These are phyloP conservation scores for Erysimum cheiri DNA, from an alignment of 441 rosid genomes.

Conservation along the genomic window DNA sequence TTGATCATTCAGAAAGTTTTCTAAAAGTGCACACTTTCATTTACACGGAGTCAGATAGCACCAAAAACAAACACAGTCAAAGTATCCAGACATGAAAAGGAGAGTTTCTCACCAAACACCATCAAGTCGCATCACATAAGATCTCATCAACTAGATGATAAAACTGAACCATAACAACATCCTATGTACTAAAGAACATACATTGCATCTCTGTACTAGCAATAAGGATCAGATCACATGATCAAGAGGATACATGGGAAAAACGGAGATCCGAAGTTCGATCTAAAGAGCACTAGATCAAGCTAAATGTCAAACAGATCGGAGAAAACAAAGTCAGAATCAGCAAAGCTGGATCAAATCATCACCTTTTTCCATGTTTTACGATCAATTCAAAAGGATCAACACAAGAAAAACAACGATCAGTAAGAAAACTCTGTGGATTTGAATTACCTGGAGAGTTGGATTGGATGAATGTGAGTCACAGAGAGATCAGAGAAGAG, in stretches of 20 bases:
- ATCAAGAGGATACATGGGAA: not conserved
- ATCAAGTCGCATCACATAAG: slow-evolving; percentile 12
- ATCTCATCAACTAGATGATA: slow-evolving; percentile 22
- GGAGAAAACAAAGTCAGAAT: not conserved
- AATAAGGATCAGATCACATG: slow-evolving; percentile 31
- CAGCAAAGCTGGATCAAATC: slow-evolving; percentile 24
- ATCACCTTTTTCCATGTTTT: not conserved
- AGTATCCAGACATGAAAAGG: not conserved
- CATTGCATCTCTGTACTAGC: slow-evolving; percentile 11
- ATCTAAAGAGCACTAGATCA: slow-evolving; percentile 35
- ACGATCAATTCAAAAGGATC: slow-evolving; percentile 13
- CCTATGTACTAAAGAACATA: not conserved
- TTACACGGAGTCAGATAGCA: not conserved
- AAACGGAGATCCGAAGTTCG: slow-evolving; percentile 6
- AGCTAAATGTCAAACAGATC: slow-evolving; percentile 27
- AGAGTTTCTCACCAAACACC: not conserved
- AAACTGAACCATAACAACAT: not conserved
- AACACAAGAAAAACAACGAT: slow-evolving; percentile 1
- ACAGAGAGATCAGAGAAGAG: slow-evolving; percentile 14
- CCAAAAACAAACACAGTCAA: not conserved
- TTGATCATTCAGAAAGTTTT: not conserved
- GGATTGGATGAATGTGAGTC: slow-evolving; percentile 32
- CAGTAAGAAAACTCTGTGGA: not conserved
- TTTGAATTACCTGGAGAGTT: slow-evolving; percentile 36
- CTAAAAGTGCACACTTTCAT: not conserved